Evolutionary conservation across 164 flowering plant genomes (phyloP), one percentile per base, ranked within the genome.

Genomic region (Berberis vulgaris): DNA sequence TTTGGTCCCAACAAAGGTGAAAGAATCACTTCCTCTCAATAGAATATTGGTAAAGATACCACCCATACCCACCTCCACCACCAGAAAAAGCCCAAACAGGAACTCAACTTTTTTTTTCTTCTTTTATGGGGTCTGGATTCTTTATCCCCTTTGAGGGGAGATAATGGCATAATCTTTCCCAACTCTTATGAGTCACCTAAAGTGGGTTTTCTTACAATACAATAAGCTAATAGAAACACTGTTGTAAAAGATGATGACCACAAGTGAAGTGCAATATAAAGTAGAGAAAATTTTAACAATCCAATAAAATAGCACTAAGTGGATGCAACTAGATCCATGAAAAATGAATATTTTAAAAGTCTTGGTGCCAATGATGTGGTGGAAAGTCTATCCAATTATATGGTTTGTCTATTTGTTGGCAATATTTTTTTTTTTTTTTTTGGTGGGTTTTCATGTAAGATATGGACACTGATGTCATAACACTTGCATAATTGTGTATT

Each of bases 91-190:
- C 26, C 43, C 60, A 45, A 49, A 60, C 50, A 59, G 42, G 62
- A 45, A 41, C 41, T 42, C 43, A 44, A 26, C 26, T 26, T 26
- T 38, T 52, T 60, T 62, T 49, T 41, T 40, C 56, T 62, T 62
- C 49, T 49, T 12, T 61, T 1, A 26, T 26, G 26, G 53, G 54
- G 38, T 61, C 49, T 61, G 57, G 65, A 62, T 62, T 49, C 65
- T 50, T 42, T 49, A n/a, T 42, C 26, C 1, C 65, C 41, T 26
- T 26, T 26, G 26, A 26, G 45, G 12, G 12, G 45, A 52, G 54
- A 10, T 49, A 62, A 62, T 62, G 65, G 65, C 45, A 62, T 9
- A 54, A 62, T n/a, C 64, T 47, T 61, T 61, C 41, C 54, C 10
- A 62, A 62, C 40, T 45, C 63, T 61, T 53, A 61, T 38, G 54